Evolutionary conservation across 768 basidiomycete genomes (phyloP), one percentile per base, ranked within the genome.

Genomic region (Russula abietina): DNA sequence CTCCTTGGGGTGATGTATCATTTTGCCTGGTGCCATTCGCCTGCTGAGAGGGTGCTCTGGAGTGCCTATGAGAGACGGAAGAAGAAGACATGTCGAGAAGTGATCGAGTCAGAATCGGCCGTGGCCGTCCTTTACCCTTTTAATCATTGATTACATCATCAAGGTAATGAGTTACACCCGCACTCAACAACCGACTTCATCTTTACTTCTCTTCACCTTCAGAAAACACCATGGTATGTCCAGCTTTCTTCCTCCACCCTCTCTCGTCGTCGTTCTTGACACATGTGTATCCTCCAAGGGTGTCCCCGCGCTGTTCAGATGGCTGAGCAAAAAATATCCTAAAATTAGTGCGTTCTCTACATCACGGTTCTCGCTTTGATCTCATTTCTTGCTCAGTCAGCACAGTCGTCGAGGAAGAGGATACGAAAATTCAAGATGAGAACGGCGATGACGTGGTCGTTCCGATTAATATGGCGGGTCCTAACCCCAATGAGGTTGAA

Each of bases 261-360:
- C 52, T 16, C 28, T 30, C 4, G 11, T 46, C 22, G 45, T 46
- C 11, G 45, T 46, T 7, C 19, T 51, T 62, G 24, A 41, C 57
- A 9, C 4, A 1, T 30, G 28, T 30, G 22, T 33, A 38, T 4
- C 38, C 14, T 30, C 30, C 2, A 68, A 96, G 95, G 95, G 95
- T 86, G 95, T 98, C 65, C 95, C 95, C 64, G 96, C 96, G 52
- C 83, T 98, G 66, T 98, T 98, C 78, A 87, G 96, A 72, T 99
- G 96, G 95, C 81, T 98, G 62, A 97, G 93, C 74, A 95, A 89
- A 80, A 98, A 98, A 75, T 99, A 99, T 74, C 94, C 96, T 56
- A 98, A 93, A 81, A 98, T 96, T 70, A 86, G 93, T 91, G 62
- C 58, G 87, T 79, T 28, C 14, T 14, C 11, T 16, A 57, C 33